A percentile compares a stretch with the other conserved stretches of the same genome.
phyloP scores from a whole-genome alignment of 2,329 filamentous ascomycete genomes.

The Zasmidium cellare region DNA sequence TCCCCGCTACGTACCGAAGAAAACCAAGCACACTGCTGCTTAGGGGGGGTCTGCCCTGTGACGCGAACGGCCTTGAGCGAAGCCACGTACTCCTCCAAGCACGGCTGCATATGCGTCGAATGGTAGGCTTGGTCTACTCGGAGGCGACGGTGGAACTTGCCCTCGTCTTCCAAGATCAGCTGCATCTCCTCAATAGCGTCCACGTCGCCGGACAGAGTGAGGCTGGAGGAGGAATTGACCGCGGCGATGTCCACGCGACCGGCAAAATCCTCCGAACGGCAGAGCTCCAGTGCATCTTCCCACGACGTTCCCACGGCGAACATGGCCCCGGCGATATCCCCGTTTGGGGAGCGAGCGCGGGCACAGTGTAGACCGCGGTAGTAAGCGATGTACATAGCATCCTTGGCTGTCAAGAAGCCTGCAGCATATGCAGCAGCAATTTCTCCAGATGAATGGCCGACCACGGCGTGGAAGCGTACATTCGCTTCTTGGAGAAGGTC shows the following conservation, averaged over 20 bases:
- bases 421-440: constrained; percentile 36
- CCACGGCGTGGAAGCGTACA: constrained; percentile 26
- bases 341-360: no score
- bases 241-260: no score
- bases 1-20: no score
- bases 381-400: constrained; percentile 25
- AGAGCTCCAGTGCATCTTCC: no score
- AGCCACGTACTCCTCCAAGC: constrained; percentile 7
- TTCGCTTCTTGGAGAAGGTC: constrained; percentile 37
- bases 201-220: constrained; percentile 49
- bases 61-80: no score
- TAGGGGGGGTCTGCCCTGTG: no score
- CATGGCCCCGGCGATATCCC: no score
- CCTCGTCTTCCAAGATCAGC: constrained; percentile 33
- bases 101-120: constrained; percentile 38
- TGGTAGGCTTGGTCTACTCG: constrained; percentile 48
- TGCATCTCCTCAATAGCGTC: constrained; percentile 37
- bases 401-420: constrained; percentile 23
- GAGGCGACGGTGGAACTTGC: constrained; percentile 42
- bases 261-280: no score
- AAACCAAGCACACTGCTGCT: no score
- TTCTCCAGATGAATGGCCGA: constrained; percentile 38
- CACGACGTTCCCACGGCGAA: no score
- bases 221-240: constrained; percentile 45
- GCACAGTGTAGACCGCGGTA: constrained; percentile 27